Evolutionary conservation across 257 asterid species (phyloP), one percentile per base, ranked within the genome.

Genomic region (Nemophila menziesii): DNA sequence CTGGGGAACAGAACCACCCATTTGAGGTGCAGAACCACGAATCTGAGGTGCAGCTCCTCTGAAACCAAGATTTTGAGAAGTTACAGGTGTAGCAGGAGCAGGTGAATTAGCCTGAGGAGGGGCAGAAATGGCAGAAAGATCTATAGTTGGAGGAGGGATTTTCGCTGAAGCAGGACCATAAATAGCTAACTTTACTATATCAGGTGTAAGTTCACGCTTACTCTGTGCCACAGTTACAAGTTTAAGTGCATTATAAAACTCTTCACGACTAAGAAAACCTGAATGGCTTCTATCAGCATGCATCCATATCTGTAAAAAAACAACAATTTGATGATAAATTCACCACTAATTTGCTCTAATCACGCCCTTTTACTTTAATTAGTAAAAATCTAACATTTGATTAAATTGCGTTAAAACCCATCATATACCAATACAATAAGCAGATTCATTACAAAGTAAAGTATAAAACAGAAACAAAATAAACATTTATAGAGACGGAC

Each of bases 221-320:
- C 85, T 89, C 65, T 89, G 97, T 48, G 97, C 97, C 62, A 89
- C 95, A 2, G 97, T 89, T 42, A 89, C 93, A 45, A 89, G 93
- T 74, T 76, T 89, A 37, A 89, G 95, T 59, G 93, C 95, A 64
- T 83, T 89, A 63, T 69, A 83, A 65, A 89, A 89, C 65, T 84
- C 97, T 16, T 77, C 64, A 27, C 86, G 93, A 52, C 80, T 58
- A 27, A 89, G 95, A 65, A 53, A 83, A 33, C 95, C 97, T 49
- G 54, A 65, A 45, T 51, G 86, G 43, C 67, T 80, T 67, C 78
- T 89, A 57, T 89, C 95, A 43, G 86, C 90, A 51, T 70, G 74
- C 67, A 48, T 66, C 95, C 95, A 89, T 75, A 89, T 78, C 97
- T 87, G 79, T 83, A 78, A 14, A 40, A 11, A 40, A 18, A 11